Conservation (phyloP, 495 filamentous ascomycete species). For the Aspergillus heteromorphus region DNA sequence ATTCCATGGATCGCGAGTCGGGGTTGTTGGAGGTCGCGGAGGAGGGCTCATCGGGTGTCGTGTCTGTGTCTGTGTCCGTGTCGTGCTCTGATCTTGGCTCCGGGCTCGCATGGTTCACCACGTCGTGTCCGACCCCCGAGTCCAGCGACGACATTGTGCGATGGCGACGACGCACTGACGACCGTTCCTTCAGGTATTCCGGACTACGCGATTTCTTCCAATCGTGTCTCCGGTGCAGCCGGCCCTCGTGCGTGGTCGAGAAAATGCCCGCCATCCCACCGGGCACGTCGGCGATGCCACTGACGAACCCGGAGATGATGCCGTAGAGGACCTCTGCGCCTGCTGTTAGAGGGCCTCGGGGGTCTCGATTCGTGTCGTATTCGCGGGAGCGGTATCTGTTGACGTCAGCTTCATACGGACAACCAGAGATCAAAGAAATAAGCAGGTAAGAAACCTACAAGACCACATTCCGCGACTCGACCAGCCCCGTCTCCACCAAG, state of each 20-base stretch:
- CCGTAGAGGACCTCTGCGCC: conserved; percentile 69
- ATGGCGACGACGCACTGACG: not conserved
- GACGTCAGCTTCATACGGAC: not conserved
- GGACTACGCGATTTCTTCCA: not conserved
- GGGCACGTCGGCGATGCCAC: conserved; percentile 80
- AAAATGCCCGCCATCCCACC: conserved; percentile 58
- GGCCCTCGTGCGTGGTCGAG: conserved; percentile 5
- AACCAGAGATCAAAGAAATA: not conserved
- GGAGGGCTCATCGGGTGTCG: not conserved
- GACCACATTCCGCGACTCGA: conserved; percentile 62
- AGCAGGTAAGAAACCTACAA: conserved; percentile 42
- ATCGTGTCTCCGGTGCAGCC: conserved; percentile 7
- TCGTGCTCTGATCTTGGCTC: not conserved
- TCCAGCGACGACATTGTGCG: not conserved
- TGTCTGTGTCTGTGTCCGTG: not conserved
- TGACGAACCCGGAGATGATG: conserved; percentile 66
- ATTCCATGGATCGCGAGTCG: not conserved
- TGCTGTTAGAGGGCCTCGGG: conserved; percentile 67
- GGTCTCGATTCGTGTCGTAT: conserved; percentile 67
- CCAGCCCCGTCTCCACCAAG: conserved; percentile 53
- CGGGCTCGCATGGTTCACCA: not conserved
- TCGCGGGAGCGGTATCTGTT: conserved; percentile 59
- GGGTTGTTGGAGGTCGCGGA: not conserved
- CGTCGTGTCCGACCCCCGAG: not conserved
- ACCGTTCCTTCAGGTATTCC: not conserved